Evolutionary conservation across 2,329 filamentous ascomycete genomes (phyloP), one percentile per base, ranked within the genome.

Genomic region (Sclerotinia nivalis): DNA sequence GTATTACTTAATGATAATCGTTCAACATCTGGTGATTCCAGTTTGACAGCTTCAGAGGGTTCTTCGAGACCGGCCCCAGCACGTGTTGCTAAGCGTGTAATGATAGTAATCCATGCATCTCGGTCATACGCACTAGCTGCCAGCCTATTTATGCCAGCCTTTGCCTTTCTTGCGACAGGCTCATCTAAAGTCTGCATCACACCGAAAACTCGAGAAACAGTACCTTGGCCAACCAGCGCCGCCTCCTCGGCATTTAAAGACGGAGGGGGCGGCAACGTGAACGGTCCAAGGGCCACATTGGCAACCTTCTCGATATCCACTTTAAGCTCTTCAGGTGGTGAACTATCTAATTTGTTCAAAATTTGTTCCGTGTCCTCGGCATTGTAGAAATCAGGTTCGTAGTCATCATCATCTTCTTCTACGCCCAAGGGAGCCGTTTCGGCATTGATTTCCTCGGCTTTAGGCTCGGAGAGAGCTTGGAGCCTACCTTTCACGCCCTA

Each of bases 101-200:
- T 85, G 28, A 98, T 88, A 0, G 93, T 96, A 74, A 97, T 87
- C 94, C 95, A 98, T 0, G 93, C 92, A 73, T 97, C 94, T 72
- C 91, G 87, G 76, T 95, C 93, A 75, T 93, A 93, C 2, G 90
- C 90, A 77, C 90, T 95, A 34, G 92, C 93, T 0, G 95, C 94
- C 50, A 97, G 83, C 62, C 94, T 87, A 76, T 92, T 92, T 78
- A 98, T 91, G 0, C 96, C 95, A 72, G 87, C 83, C 80, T 89
- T 88, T 76, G 84, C 83, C 78, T 88, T 88, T 82, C 87, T 86
- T 60, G 49, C 55, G 0, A 85, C 80, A 0, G 87, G 83, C 62
- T 93, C 89, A 69, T 96, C 92, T 5, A 94, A 84, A 9, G 88
- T 86, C 71, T 87, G 87, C 77, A 97, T 88, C 78, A 93, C 91